phyloP scores from a whole-genome alignment of 2,329 filamentous ascomycete genomes.

The Sordariomycetes sp. region DNA sequence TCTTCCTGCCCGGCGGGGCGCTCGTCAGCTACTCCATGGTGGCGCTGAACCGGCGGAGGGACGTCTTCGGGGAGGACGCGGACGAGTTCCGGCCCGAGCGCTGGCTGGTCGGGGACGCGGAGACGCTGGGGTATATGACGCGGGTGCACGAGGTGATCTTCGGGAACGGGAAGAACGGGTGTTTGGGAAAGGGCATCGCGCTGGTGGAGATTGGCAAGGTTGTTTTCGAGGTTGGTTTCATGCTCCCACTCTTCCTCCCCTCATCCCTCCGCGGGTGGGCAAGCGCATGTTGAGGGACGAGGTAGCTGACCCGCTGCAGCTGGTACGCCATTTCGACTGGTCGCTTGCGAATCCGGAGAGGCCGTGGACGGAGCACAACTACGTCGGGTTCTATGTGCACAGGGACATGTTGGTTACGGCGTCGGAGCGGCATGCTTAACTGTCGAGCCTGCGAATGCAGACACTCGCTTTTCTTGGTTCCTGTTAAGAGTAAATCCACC shows the following conservation, averaged over 20 bases:
- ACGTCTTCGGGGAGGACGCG: slow-evolving; percentile 23
- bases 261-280: no score
- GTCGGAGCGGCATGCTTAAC: no score
- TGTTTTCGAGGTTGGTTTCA: no score
- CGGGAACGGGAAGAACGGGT: slow-evolving; percentile 16
- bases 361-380: slow-evolving; percentile 8
- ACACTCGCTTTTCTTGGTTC: no score
- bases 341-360: slow-evolving; percentile 7
- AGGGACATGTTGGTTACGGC: no score
- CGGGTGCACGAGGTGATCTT: slow-evolving; percentile 25
- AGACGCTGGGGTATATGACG: slow-evolving; percentile 23
- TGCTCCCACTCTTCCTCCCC: no score
- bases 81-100: slow-evolving; percentile 22
- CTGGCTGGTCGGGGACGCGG: slow-evolving; percentile 24
- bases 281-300: no score
- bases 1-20: not conserved
- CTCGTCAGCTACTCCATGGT: slow-evolving; percentile 15
- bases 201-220: not conserved
- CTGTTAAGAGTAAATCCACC: no score
- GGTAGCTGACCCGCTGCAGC: not conserved
- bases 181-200: not conserved
- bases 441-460: no score
- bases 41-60: slow-evolving; percentile 20
- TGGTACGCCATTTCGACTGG: slow-evolving; percentile 10
- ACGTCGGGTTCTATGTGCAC: slow-evolving; percentile 4